phyloP scores from a whole-genome alignment of 352 stramenopile species.

The Globisporangium nagaii region DNA sequence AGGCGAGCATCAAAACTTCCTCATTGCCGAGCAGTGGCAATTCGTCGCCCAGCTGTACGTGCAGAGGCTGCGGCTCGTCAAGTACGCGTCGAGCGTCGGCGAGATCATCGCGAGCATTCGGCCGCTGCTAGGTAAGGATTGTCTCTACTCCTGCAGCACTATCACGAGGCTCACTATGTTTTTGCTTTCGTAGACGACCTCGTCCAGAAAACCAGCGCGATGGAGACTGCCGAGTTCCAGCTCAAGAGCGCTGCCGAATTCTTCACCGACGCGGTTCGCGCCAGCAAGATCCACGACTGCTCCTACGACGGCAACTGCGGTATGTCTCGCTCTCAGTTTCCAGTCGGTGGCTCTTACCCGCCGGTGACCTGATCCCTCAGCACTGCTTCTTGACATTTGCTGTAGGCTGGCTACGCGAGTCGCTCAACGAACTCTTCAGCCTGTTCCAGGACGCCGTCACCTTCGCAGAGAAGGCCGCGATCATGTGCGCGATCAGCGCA shows the following conservation, averaged over 20 bases:
- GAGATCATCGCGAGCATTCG: constrained; percentile 26
- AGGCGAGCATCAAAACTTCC: constrained; percentile 32
- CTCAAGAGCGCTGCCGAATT: constrained; percentile 57
- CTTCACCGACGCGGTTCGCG: constrained; percentile 41
- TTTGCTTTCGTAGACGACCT: constrained; percentile 21
- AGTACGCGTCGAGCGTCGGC: constrained; percentile 26
- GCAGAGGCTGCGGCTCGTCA: constrained; percentile 34
- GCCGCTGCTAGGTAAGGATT: constrained; percentile 25
- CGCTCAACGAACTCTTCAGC: constrained; percentile 37
- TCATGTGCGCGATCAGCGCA: constrained; percentile 24
- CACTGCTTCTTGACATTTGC: too few relatives aligned
- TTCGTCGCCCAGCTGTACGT: constrained; percentile 37
- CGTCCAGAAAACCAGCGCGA: constrained; percentile 27
- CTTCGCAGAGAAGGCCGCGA: constrained; percentile 27
- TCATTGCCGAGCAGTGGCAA: constrained; percentile 40
- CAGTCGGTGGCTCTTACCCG: too few relatives aligned
- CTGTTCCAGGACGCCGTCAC: constrained; percentile 42
- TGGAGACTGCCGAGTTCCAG: constrained; percentile 53
- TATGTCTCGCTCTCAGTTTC: constrained; percentile 18
- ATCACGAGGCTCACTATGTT: background rate
- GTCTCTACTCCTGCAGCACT: background rate
- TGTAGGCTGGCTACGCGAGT: constrained; percentile 43
- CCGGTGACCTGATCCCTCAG: too few relatives aligned
- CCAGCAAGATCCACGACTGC: constrained; percentile 56
- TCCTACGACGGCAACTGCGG: constrained; percentile 50